A percentile compares a stretch with the other conserved stretches of the same genome.
Conservation (phyloP, 1,284 basidiomycete species). For the Microbotryomycetes sp. region DNA sequence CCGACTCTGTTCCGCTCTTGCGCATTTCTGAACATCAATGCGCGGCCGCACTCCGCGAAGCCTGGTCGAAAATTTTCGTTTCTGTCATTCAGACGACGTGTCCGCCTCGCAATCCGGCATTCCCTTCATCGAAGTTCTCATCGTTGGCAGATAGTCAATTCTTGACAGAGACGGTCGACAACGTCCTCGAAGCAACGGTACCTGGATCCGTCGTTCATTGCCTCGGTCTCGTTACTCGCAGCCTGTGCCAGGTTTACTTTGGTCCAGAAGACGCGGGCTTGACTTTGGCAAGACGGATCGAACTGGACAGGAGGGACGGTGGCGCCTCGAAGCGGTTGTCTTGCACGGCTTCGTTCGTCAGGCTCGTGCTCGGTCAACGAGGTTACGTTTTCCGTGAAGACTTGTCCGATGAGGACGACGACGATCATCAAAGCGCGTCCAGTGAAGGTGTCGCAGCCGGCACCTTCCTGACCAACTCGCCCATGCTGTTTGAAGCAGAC, state of each 20-base stretch:
- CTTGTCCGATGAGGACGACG: background rate
- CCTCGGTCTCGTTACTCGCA: background rate
- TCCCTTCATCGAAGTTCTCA: background rate
- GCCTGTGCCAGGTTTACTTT: conserved; percentile 3
- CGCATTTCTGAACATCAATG: conserved; percentile 25
- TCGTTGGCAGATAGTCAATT: background rate
- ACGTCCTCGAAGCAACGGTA: conserved; percentile 7
- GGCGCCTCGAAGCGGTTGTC: conserved; percentile 12
- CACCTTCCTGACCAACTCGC: background rate
- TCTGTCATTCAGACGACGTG: conserved; percentile 24
- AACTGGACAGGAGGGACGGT: background rate
- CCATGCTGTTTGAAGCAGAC: conserved; percentile 4
- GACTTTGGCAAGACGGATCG: conserved; percentile 1
- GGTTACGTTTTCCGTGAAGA: conserved; percentile 1
- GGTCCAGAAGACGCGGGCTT: background rate
- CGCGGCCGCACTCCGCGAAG: conserved; percentile 24
- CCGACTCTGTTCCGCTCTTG: conserved; percentile 29
- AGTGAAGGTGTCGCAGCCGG: background rate
- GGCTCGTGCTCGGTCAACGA: conserved; percentile 7
- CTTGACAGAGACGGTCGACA: conserved; percentile 4
- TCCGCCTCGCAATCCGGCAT: background rate
- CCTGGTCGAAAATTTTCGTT: conserved; percentile 30
- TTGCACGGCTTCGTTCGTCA: conserved; percentile 12
- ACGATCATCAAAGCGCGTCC: background rate
- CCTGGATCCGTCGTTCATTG: conserved; percentile 8